phyloP scores from a whole-genome alignment of 2,329 filamentous ascomycete genomes.

The Coniochaeta ligniaria region DNA sequence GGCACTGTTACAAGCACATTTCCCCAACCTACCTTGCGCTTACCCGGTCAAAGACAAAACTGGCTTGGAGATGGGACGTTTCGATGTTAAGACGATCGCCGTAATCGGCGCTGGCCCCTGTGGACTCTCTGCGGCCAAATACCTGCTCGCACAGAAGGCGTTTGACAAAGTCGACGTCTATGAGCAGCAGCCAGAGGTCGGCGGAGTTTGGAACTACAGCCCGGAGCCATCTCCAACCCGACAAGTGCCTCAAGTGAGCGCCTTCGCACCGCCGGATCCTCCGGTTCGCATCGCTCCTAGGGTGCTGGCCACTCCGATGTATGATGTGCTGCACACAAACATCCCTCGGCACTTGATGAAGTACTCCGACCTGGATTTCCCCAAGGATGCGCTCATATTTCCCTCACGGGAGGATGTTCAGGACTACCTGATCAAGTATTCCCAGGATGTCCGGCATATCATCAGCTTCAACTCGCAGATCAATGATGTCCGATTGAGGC shows the following conservation, averaged over 20 bases:
- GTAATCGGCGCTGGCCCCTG: constrained; percentile 78
- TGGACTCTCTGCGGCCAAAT: constrained; percentile 75
- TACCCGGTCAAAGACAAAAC: not conserved
- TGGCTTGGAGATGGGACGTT: constrained; percentile 15
- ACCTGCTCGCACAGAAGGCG: constrained; percentile 59
- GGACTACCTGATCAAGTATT: constrained; percentile 67
- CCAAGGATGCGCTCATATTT: constrained; percentile 59
- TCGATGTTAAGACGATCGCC: constrained; percentile 56
- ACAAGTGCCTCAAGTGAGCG: constrained; percentile 62
- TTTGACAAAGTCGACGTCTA: constrained; percentile 70
- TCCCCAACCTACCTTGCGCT: not conserved
- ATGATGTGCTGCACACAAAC: constrained; percentile 78
- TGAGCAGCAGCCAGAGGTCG: constrained; percentile 70
- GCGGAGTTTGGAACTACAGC: constrained; percentile 83
- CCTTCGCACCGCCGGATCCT: constrained; percentile 53
- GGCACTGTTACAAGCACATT: not conserved
- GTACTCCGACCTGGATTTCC: constrained; percentile 65
- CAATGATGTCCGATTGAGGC: constrained; percentile 41
- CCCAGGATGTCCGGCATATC: constrained; percentile 56
- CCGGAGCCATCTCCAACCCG: constrained; percentile 36
- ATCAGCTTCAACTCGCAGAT: constrained; percentile 69
- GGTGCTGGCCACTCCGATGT: constrained; percentile 75
- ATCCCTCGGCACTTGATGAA: constrained; percentile 77
- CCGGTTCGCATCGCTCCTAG: constrained; percentile 49
- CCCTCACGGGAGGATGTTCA: constrained; percentile 66